Conservation (phyloP, 306 rosid genomes). For the Casuarina equisetifolia region DNA sequence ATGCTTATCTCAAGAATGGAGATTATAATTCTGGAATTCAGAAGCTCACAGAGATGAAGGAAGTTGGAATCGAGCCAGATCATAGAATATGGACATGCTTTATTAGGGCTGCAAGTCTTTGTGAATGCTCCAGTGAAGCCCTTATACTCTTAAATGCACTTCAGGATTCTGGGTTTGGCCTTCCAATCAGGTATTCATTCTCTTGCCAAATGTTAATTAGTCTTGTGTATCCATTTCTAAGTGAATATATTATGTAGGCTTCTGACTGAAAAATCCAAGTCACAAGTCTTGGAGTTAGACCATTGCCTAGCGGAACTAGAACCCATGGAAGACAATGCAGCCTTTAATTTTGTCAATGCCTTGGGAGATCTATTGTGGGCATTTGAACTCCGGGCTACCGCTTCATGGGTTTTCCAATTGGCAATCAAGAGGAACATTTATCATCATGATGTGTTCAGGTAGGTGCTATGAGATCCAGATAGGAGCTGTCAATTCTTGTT, state of each 20-base stretch:
- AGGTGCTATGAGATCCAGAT: constrained; percentile 25
- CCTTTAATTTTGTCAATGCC: constrained; percentile 88
- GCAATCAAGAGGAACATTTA: constrained; percentile 78
- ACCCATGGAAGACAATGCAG: constrained; percentile 81
- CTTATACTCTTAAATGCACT: constrained; percentile 65
- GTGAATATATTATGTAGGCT: constrained; percentile 51
- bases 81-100: constrained; percentile 98
- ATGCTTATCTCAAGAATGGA: constrained; percentile 75
- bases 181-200: constrained; percentile 72
- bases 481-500: constrained; percentile 9
- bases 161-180: constrained; percentile 61
- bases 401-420: constrained; percentile 92
- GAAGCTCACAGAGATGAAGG: constrained; percentile 73
- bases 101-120: constrained; percentile 85
- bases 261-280: constrained; percentile 72
- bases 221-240: constrained; percentile 21
- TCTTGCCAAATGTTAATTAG: background rate
- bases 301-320: constrained; percentile 56
- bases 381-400: constrained; percentile 88
- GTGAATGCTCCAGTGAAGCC: constrained; percentile 52
- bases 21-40: constrained; percentile 62
- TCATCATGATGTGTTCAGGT: constrained; percentile 73
- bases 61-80: constrained; percentile 67
- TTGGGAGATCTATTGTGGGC: constrained; percentile 94
- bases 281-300: constrained; percentile 65